A percentile compares a stretch with the other conserved stretches of the same genome.
These are phyloP conservation scores for Alternaria sp. DNA, from an alignment of 2,329 filamentous ascomycete species.

Conservation along the genomic window DNA sequence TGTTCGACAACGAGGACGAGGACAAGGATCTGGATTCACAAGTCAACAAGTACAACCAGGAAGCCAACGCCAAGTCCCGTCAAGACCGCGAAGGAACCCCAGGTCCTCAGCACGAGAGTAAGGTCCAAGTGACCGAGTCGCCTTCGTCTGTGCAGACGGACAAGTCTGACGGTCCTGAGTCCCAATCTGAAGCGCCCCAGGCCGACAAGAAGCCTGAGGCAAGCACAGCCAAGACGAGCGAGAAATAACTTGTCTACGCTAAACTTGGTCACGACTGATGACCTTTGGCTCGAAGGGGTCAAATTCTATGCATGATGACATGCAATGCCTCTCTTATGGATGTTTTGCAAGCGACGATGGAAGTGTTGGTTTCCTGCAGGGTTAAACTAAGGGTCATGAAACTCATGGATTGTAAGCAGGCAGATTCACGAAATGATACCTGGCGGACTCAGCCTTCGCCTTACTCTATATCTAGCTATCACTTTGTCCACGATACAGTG, in stretches of 20 bases:
- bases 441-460: constrained; percentile 46
- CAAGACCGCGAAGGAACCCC: constrained; percentile 40
- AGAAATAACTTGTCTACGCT: constrained; percentile 31
- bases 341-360: constrained; percentile 25
- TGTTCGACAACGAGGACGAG: constrained; percentile 90
- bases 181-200: constrained; percentile 16
- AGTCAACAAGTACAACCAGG: constrained; percentile 69
- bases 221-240: constrained; percentile 24
- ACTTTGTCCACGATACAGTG: constrained; percentile 20
- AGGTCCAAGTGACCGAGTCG: constrained; percentile 43
- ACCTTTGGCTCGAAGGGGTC: constrained; percentile 4
- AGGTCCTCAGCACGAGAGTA: constrained; percentile 31
- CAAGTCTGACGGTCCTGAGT: constrained; percentile 38
- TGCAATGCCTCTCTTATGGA: constrained; percentile 28
- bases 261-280: constrained; percentile 13
- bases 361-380: constrained; percentile 27
- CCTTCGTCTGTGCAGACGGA: constrained; percentile 51
- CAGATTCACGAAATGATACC: constrained; percentile 51
- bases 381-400: constrained; percentile 38
- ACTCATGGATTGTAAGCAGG: constrained; percentile 32
- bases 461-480: constrained; percentile 30
- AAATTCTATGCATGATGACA: constrained; percentile 12
- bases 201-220: constrained; percentile 31
- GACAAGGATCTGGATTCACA: constrained; percentile 87
- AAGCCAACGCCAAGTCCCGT: constrained; percentile 33